These are phyloP conservation scores for Clavulina sp. DNA, from an alignment of 768 basidiomycete species.

Conservation along the genomic window DNA sequence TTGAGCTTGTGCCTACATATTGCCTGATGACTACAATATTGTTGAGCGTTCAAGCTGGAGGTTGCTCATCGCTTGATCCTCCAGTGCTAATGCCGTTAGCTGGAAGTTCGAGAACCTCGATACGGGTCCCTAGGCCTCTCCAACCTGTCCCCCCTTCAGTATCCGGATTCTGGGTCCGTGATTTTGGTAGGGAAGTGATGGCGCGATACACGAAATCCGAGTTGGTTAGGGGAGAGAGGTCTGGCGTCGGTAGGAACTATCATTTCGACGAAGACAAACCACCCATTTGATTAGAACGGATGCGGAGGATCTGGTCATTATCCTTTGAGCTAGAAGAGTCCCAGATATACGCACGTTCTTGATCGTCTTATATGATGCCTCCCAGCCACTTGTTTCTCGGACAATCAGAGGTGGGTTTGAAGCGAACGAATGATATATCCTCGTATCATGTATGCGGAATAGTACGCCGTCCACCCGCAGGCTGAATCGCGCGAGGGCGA, in stretches of 20 bases:
- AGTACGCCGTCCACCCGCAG: slow-evolving; percentile 89
- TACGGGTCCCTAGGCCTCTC: slow-evolving; percentile 56
- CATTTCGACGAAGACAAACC: too few relatives aligned
- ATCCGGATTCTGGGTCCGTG: slow-evolving; percentile 42
- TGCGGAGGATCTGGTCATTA: not conserved
- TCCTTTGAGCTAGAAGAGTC: not conserved
- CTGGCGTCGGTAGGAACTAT: slow-evolving; percentile 53
- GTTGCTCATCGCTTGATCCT: too few relatives aligned
- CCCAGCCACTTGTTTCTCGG: slow-evolving; percentile 76
- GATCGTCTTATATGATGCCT: slow-evolving; percentile 70
- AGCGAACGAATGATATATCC: slow-evolving; percentile 72
- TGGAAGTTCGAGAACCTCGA: slow-evolving; percentile 34
- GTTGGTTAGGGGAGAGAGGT: slow-evolving; percentile 79
- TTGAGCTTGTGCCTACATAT: too few relatives aligned
- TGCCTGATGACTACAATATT: too few relatives aligned
- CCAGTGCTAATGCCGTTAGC: too few relatives aligned
- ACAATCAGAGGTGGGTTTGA: slow-evolving; percentile 45
- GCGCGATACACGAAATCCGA: slow-evolving; percentile 58
- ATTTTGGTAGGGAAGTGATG: slow-evolving; percentile 34
- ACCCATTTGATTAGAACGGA: not conserved
- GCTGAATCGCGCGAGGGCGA: slow-evolving; percentile 80
- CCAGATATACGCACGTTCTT: slow-evolving; percentile 40
- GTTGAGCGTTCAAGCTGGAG: too few relatives aligned
- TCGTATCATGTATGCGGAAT: slow-evolving; percentile 76
- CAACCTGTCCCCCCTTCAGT: slow-evolving; percentile 57